phyloP scores from a whole-genome alignment of 805 yeast genomes.

The Myxozyma geophila region DNA sequence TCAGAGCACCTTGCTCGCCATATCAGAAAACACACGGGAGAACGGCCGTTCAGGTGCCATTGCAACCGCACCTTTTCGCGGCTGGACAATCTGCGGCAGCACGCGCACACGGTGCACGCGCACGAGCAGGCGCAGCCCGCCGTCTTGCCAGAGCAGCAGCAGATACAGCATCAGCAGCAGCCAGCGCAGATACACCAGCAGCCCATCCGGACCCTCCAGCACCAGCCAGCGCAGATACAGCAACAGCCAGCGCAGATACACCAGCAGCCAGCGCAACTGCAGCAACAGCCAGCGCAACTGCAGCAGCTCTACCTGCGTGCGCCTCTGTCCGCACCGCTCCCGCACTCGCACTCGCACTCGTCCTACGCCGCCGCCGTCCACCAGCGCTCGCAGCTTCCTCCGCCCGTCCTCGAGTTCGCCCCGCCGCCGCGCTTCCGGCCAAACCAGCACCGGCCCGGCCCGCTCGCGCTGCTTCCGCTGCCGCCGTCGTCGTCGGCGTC shows the following conservation, averaged over 20 bases:
- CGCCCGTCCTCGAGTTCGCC: constrained; percentile 14
- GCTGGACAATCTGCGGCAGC: constrained; percentile 87
- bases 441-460: constrained; percentile 33
- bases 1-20: constrained; percentile 93
- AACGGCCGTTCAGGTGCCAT: constrained; percentile 86
- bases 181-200: constrained; percentile 4
- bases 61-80: constrained; percentile 78
- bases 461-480: constrained; percentile 26
- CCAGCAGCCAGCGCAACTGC: constrained; percentile 4
- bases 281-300: constrained; percentile 2
- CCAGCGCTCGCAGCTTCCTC: constrained; percentile 15
- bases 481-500: constrained; percentile 12
- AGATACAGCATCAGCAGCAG: background rate
- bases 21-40: constrained; percentile 92
- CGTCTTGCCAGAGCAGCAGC: background rate
- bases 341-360: constrained; percentile 2
- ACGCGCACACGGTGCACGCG: constrained; percentile 82
- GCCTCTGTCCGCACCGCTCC: constrained; percentile 14
- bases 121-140: constrained; percentile 44
- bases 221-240: constrained; percentile 1
- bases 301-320: background rate
- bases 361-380: constrained; percentile 1
- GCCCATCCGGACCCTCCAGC: constrained; percentile 12
- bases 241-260: background rate
- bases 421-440: constrained; percentile 34